phyloP scores from a whole-genome alignment of 257 asterid genomes.

The Forsythia viridissima region DNA sequence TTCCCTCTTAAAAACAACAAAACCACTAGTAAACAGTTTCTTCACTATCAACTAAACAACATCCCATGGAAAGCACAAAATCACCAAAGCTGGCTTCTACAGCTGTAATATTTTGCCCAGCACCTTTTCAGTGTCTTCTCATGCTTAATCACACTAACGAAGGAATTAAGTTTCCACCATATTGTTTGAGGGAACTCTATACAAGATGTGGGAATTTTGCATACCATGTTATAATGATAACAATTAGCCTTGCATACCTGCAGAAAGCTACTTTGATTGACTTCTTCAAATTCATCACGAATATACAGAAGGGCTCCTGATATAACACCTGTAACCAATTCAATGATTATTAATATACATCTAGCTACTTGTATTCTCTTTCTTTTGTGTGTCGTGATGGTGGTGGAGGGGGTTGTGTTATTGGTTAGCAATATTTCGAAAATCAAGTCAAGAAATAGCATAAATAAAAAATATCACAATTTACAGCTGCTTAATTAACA shows the following conservation, averaged over 20 bases:
- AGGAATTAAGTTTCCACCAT: not conserved
- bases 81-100: not conserved
- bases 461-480: not conserved
- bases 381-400: not conserved
- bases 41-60: not conserved
- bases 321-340: constrained; percentile 76
- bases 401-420: too few relatives aligned
- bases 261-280: constrained; percentile 77
- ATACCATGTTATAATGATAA: not conserved
- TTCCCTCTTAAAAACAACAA: constrained; percentile 5
- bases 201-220: not conserved
- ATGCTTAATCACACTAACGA: not conserved
- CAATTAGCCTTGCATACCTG: constrained; percentile 47
- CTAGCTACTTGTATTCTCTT: not conserved
- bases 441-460: not conserved
- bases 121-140: not conserved
- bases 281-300: constrained; percentile 81
- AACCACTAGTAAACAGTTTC: not conserved
- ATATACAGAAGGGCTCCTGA: constrained; percentile 96
- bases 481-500: not conserved
- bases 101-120: not conserved
- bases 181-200: not conserved
- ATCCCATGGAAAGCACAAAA: not conserved
- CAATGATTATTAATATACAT: constrained; percentile 15
- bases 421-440: not conserved